Conservation (phyloP, 257 asterid species). For the Lithospermum erythrorhizon region DNA sequence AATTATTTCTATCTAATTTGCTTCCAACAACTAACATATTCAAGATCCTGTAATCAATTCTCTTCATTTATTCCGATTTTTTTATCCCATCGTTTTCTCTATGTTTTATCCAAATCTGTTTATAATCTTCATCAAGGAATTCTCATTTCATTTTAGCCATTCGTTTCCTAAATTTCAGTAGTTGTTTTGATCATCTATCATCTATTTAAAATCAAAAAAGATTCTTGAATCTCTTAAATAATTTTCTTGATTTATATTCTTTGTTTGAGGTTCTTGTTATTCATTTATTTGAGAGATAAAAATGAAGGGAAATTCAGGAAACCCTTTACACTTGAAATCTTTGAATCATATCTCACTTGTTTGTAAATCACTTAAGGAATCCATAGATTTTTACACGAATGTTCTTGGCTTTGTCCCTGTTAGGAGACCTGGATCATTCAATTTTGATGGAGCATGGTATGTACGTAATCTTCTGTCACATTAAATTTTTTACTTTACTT, state of each 20-base stretch:
- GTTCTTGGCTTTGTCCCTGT: conserved; percentile 86
- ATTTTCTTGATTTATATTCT: neutral
- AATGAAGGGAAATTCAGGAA: conserved; percentile 52
- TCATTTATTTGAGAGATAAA: neutral
- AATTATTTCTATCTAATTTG: too few relatives aligned
- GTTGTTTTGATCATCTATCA: neutral
- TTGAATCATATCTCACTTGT: conserved; percentile 80
- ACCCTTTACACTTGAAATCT: conserved; percentile 72
- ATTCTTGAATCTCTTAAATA: too few relatives aligned
- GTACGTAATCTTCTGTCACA: neutral
- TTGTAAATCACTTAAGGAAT: conserved; percentile 73
- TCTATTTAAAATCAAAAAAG: neutral
- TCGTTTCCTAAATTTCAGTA: neutral
- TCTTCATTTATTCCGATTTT: too few relatives aligned
- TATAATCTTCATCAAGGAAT: too few relatives aligned
- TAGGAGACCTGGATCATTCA: conserved; percentile 77
- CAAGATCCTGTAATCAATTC: too few relatives aligned
- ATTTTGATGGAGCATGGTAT: conserved; percentile 92
- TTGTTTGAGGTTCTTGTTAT: neutral
- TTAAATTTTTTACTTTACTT: too few relatives aligned
- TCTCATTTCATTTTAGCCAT: neutral
- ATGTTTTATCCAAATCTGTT: neutral
- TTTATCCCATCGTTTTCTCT: neutral
- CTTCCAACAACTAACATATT: neutral
- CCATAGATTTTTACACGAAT: conserved; percentile 56